phyloP scores from a whole-genome alignment of 768 basidiomycete genomes.

The Boletus tomentosulus region DNA sequence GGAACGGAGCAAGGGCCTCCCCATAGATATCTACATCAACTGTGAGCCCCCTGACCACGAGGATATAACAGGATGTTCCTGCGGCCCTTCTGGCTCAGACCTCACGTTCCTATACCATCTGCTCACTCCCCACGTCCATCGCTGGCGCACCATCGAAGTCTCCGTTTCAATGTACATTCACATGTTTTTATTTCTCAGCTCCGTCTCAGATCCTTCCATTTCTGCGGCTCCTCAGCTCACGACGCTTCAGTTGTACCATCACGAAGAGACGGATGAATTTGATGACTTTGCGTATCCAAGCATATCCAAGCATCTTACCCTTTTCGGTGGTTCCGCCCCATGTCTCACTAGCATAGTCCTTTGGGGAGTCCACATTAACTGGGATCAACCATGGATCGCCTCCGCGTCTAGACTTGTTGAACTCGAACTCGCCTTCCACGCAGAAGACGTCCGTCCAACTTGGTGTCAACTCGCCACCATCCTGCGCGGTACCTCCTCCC shows the following conservation, averaged over 20 bases:
- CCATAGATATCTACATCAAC: conserved; percentile 51
- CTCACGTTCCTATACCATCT: conserved; percentile 27
- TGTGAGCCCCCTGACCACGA: conserved; percentile 32
- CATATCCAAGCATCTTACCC: conserved; percentile 37
- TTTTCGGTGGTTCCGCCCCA: conserved; percentile 54
- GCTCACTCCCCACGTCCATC: conserved; percentile 49
- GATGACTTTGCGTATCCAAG: conserved; percentile 17
- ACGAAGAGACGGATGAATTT: conserved; percentile 43
- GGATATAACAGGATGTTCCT: conserved; percentile 4
- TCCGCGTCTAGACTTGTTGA: conserved; percentile 36
- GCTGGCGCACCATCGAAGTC: conserved; percentile 52
- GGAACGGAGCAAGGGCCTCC: conserved; percentile 49
- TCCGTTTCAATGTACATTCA: conserved; percentile 43
- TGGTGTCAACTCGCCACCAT: conserved; percentile 51
- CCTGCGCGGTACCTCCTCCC: conserved; percentile 48
- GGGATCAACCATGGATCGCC: conserved; percentile 42
- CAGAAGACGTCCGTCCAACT: conserved; percentile 58
- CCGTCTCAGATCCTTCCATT: conserved; percentile 36
- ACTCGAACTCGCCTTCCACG: conserved; percentile 60
- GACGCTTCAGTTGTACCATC: conserved; percentile 50
- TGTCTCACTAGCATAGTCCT: conserved; percentile 45
- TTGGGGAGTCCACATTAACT: conserved; percentile 71
- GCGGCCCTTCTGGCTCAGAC: conserved; percentile 20
- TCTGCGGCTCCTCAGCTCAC: conserved; percentile 52
- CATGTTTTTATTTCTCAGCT: conserved; percentile 41